phyloP scores from a whole-genome alignment of 768 basidiomycete species.

The Termitomyces sp. region DNA sequence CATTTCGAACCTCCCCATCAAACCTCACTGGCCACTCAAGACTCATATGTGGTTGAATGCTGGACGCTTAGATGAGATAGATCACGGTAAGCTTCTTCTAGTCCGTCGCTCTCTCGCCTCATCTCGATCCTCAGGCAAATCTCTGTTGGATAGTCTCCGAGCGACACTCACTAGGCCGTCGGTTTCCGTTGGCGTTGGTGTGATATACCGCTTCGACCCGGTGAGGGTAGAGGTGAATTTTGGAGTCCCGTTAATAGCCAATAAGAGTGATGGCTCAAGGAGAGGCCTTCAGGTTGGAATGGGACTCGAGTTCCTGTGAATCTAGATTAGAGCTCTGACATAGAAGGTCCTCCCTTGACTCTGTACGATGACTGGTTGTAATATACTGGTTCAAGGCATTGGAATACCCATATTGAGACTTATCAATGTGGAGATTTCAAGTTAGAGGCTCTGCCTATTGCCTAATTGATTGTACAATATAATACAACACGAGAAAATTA shows the following conservation, averaged over 20 bases:
- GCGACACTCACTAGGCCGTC: constrained; percentile 50
- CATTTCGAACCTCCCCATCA: constrained; percentile 66
- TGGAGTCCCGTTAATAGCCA: constrained; percentile 73
- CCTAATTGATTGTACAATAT: neutral
- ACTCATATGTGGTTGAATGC: constrained; percentile 77
- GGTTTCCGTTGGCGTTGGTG: constrained; percentile 73
- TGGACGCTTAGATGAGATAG: constrained; percentile 61
- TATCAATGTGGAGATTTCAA: neutral
- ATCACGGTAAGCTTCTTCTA: constrained; percentile 39
- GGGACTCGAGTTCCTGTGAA: constrained; percentile 56
- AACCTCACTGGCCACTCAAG: constrained; percentile 82
- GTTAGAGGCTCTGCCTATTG: neutral
- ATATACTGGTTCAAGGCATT: neutral
- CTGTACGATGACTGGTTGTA: neutral
- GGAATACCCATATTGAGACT: neutral
- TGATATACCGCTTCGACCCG: constrained; percentile 80
- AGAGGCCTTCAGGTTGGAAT: constrained; percentile 80
- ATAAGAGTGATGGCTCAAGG: constrained; percentile 57
- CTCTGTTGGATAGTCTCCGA: constrained; percentile 33
- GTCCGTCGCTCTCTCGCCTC: neutral
- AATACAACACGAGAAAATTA: neutral
- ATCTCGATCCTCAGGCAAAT: constrained; percentile 22
- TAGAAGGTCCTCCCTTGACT: neutral
- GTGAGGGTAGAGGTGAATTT: constrained; percentile 86
- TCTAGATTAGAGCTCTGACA: neutral